Conservation (phyloP, 1,284 basidiomycete genomes). For the Puccinia polysora region DNA sequence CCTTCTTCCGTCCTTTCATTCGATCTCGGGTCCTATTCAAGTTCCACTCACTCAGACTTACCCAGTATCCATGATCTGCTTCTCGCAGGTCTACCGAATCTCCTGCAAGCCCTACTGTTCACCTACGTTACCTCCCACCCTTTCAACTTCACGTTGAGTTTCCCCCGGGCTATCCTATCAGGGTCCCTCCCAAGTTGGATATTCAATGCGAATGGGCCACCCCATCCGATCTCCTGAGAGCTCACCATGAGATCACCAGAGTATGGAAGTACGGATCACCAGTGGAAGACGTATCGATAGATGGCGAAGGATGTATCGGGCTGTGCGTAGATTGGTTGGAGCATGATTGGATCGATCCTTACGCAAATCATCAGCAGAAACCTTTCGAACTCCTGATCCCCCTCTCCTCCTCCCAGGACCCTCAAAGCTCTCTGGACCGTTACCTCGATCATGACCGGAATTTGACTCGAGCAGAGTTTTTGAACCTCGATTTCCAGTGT, state of each 20-base stretch:
- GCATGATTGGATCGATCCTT: slow-evolving; percentile 8
- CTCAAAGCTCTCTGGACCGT: background rate
- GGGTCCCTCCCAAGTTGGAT: background rate
- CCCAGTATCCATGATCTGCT: background rate
- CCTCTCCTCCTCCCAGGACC: background rate
- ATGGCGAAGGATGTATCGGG: slow-evolving; percentile 5
- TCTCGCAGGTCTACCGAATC: background rate
- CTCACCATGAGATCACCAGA: background rate
- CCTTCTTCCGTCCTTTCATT: too few species aligned
- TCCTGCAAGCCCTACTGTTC: background rate
- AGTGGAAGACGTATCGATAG: too few species aligned
- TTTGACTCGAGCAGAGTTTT: background rate
- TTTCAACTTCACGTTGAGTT: background rate
- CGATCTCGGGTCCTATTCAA: too few species aligned
- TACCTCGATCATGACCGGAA: background rate
- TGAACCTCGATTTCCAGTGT: slow-evolving; percentile 3
- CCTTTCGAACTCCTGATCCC: background rate
- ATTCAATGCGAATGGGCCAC: background rate
- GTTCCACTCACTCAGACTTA: background rate
- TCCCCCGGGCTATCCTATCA: background rate
- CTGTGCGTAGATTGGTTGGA: slow-evolving; percentile 15
- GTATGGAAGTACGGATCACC: background rate
- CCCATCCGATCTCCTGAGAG: background rate
- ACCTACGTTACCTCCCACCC: background rate
- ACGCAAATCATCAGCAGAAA: background rate